Conservation (phyloP, 371 early-diverging fungal species). For the Mortierella polycephala region DNA sequence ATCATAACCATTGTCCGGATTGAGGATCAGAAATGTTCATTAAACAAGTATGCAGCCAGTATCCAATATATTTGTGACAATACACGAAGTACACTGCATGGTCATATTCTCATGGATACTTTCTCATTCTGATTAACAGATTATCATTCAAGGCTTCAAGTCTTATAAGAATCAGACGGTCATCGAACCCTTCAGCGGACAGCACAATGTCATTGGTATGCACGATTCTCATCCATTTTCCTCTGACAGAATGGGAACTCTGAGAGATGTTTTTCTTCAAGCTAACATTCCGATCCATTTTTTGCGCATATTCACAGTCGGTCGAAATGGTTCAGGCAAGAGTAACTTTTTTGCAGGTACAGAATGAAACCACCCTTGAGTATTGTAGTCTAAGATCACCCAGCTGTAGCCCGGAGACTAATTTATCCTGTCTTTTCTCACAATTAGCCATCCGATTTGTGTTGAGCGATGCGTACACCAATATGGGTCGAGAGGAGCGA, state of each 20-base stretch:
- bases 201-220: slow-evolving; percentile 95
- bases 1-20: not conserved
- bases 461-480: slow-evolving; percentile 94
- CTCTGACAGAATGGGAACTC: not conserved
- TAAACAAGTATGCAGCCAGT: slow-evolving; percentile 38
- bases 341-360: slow-evolving; percentile 97
- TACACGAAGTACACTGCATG: too few species aligned
- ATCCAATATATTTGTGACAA: too few species aligned
- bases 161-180: slow-evolving; percentile 96
- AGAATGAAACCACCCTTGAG: not conserved
- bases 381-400: too few species aligned
- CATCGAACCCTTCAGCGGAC: slow-evolving; percentile 91
- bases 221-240: not conserved
- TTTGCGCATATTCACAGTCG: slow-evolving; percentile 70
- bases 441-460: slow-evolving; percentile 95
- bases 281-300: not conserved
- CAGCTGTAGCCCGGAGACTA: not conserved
- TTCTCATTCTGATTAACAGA: slow-evolving; percentile 57
- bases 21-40: slow-evolving; percentile 40
- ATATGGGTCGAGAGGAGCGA: slow-evolving; percentile 92
- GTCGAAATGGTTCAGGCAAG: slow-evolving; percentile 99
- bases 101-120: not conserved
- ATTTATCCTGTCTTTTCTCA: not conserved
- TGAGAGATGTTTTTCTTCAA: not conserved
- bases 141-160: slow-evolving; percentile 98